Percentiles rank a stretch among this genome's conserved stretches.
Conservation (phyloP, 2,329 filamentous ascomycete genomes). For the Paramyrothecium roridum region DNA sequence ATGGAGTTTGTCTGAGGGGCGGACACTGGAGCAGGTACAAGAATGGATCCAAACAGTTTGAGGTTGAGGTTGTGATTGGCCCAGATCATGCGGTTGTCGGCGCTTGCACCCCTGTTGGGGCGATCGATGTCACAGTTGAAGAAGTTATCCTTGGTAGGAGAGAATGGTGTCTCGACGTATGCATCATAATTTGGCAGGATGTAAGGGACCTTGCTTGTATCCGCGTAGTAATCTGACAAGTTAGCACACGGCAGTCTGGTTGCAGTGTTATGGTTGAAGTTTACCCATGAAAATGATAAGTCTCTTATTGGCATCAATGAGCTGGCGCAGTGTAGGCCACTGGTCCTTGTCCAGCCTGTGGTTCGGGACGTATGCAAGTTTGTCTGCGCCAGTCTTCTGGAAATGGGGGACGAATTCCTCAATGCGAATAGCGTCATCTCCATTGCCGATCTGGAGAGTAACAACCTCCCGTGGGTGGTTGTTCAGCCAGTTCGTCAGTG, state of each 20-base stretch:
- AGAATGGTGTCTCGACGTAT: slow-evolving; percentile 72
- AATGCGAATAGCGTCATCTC: slow-evolving; percentile 51
- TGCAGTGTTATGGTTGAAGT: slow-evolving; percentile 8
- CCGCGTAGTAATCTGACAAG: slow-evolving; percentile 52
- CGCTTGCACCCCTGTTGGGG: slow-evolving; percentile 36
- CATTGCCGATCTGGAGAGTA: slow-evolving; percentile 60
- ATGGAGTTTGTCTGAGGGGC: slow-evolving; percentile 32
- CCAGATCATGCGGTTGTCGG: slow-evolving; percentile 20
- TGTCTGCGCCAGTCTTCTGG: slow-evolving; percentile 49
- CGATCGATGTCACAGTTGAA: slow-evolving; percentile 65
- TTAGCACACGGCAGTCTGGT: slow-evolving; percentile 9
- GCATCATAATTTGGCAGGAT: slow-evolving; percentile 62
- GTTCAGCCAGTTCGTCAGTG: slow-evolving; percentile 59
- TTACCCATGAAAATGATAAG: slow-evolving; percentile 69
- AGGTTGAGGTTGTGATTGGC: slow-evolving; percentile 26
- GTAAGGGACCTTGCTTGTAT: slow-evolving; percentile 51
- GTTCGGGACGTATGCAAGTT: slow-evolving; percentile 54
- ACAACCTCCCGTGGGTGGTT: slow-evolving; percentile 55
- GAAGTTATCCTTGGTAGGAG: slow-evolving; percentile 56
- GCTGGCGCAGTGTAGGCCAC: slow-evolving; percentile 67
- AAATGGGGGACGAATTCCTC: slow-evolving; percentile 54
- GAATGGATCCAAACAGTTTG: slow-evolving; percentile 23
- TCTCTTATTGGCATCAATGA: slow-evolving; percentile 61
- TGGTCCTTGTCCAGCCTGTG: slow-evolving; percentile 37
- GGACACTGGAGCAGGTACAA: slow-evolving; percentile 27